Evolutionary conservation across 1,284 basidiomycete species (phyloP).

Genomic region (Ganoderma lingzhi): DNA sequence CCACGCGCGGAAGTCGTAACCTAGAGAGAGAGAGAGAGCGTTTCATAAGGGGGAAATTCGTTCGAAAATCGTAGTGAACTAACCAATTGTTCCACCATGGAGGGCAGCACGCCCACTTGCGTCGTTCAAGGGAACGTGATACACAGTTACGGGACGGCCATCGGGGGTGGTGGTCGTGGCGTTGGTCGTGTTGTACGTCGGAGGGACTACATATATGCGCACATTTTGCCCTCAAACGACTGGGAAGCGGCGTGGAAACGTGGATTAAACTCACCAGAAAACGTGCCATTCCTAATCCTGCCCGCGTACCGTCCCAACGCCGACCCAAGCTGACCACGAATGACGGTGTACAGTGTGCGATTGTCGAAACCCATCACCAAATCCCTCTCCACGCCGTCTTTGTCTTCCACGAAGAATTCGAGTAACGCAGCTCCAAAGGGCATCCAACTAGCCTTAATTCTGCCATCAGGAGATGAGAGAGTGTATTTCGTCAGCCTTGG

Average conservation of each 20-base stretch:
- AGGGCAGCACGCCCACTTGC: conserved; percentile 5
- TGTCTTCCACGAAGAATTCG: conserved; percentile 3
- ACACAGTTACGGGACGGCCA: neutral
- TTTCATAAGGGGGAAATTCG: neutral
- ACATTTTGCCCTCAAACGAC: neutral
- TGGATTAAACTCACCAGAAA: neutral
- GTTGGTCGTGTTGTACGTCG: conserved; percentile 5
- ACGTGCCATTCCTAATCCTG: conserved; percentile 6
- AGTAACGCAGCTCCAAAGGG: conserved; percentile 2
- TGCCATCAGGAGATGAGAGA: neutral
- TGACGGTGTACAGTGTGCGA: neutral
- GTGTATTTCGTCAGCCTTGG: conserved; percentile 1
- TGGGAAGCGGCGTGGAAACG: neutral
- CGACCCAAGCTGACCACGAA: conserved; percentile 7
- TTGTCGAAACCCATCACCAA: conserved; percentile 11
- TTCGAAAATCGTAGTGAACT: neutral
- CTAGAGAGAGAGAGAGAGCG: neutral
- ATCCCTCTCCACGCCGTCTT: conserved; percentile 5
- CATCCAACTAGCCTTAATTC: conserved; percentile 9
- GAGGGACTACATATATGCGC: conserved; percentile 9
- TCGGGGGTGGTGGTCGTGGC: neutral
- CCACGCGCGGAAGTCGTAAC: conserved; percentile 4
- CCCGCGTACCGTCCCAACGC: conserved; percentile 4
- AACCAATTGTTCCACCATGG: conserved; percentile 3
- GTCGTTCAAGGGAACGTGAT: conserved; percentile 4